Evolutionary conservation across 225 moss, liverwort and hornwort species (phyloP), one percentile per base, ranked within the genome.

Genomic region (Polytrichum commune): DNA sequence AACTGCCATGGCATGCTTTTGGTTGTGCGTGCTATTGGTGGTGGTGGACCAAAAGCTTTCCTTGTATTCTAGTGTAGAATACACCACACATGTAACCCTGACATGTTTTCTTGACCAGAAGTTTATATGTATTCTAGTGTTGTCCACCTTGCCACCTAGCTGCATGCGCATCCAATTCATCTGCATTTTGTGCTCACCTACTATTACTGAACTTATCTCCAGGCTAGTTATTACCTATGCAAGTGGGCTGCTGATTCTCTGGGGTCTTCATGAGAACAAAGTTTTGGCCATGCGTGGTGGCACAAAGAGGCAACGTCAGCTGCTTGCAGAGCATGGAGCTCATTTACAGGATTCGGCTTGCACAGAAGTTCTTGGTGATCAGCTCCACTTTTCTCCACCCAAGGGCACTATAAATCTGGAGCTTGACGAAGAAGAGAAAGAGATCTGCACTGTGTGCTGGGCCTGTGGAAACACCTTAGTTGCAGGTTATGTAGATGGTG

Each of bases 201-300:
- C 46, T 13, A 46, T 46, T 13, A 13, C 16, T 46, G 46, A 46
- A 4, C 13, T 2, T 24, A 61, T 68, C 60, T 80, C 66, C 88
- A 91, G 90, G 81, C 71, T 91, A 67, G 73, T 88, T 53, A 74
- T 91, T 60, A 88, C 81, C 27, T 91, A 85, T 80, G 83, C 80
- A 73, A 91, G 85, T 78, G 90, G 88, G 75, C 79, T 91, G 81
- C 78, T 88, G 65, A 68, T 91, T 71, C 81, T 88, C n/a, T 91
- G 90, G 90, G 85, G 85, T 75, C 88, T 91, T 69, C 83, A 85
- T 69, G 83, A 88, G 73, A 83, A 72, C 58, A 85, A 83, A 61
- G 85, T 83, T 81, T 69, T 88, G 75, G 83, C 85, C 70, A 75
- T 91, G 70, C 83, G 81, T 29, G 90, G 90, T 73, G 90, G 90